A percentile compares a stretch with the other conserved stretches of the same genome.
phyloP scores from a whole-genome alignment of 2,329 filamentous ascomycete genomes.

The Pseudovirgaria hyperparasitica region DNA sequence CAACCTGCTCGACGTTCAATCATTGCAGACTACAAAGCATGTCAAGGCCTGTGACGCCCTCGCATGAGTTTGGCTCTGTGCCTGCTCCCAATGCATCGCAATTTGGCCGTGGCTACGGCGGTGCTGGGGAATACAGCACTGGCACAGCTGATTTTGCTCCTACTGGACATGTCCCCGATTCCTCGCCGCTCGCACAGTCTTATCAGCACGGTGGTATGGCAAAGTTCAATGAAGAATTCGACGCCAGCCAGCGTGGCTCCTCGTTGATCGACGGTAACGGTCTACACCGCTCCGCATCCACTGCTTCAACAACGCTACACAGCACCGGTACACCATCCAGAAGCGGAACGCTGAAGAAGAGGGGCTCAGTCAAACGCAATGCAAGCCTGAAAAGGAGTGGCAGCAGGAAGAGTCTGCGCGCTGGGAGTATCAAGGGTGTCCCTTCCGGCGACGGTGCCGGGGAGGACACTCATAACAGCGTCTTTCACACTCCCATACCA shows the following conservation, averaged over 20 bases:
- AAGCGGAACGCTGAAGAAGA: slow-evolving; percentile 79
- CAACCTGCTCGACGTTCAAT: too few relatives aligned
- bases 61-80: too few relatives aligned
- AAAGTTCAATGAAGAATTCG: slow-evolving; percentile 59
- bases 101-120: slow-evolving; percentile 13
- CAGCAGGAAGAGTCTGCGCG: slow-evolving; percentile 69
- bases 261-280: slow-evolving; percentile 41
- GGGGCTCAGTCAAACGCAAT: slow-evolving; percentile 60
- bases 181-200: slow-evolving; percentile 23
- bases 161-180: slow-evolving; percentile 14
- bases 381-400: slow-evolving; percentile 65
- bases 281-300: slow-evolving; percentile 51
- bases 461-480: slow-evolving; percentile 59
- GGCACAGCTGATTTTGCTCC: slow-evolving; percentile 25
- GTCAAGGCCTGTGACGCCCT: too few relatives aligned
- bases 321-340: slow-evolving; percentile 39
- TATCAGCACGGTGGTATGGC: slow-evolving; percentile 23
- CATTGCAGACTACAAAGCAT: too few relatives aligned
- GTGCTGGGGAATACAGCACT: slow-evolving; percentile 6
- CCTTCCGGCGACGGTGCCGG: slow-evolving; percentile 51
- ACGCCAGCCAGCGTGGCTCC: slow-evolving; percentile 53
- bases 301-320: slow-evolving; percentile 33
- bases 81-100: slow-evolving; percentile 4
- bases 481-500: slow-evolving; percentile 81
- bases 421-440: slow-evolving; percentile 76